Evolutionary conservation across 495 filamentous ascomycete species (phyloP), one percentile per base, ranked within the genome.

Genomic region (Usnea hakonensis): DNA sequence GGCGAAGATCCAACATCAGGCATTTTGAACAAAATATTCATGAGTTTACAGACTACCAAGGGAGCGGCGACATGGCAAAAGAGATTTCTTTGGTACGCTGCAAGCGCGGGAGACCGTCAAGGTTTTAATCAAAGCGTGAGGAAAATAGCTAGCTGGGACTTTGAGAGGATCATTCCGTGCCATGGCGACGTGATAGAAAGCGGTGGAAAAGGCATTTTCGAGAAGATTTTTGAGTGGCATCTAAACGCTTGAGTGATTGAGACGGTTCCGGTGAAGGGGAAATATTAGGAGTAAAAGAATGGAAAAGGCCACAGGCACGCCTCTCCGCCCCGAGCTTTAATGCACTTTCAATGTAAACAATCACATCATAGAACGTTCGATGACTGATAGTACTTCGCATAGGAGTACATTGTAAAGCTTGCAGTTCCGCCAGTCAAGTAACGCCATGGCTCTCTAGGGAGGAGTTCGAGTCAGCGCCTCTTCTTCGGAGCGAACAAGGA

Each of bases 141-240:
- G 64, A 78, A 83, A 64, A 95, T 98, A 64, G 77, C 80, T 35
- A 69, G 68, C 44, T 98, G 93, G 93, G 89, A 93, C 64, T 92
- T 96, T 68, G 86, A 91, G 64, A 87, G 84, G 23, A 80, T 98
- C 64, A 85, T 97, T 69, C 90, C 91, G 2, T 97, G 92, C 71
- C 94, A 98, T 78, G 94, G 94, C 11, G 94, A 98, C 79, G 85
- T 89, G 35, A 86, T 97, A 63, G 87, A 91, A 72, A 84, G 75
- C 23, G 82, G 82, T 41, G 91, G 82, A 35, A 94, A 90, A 76
- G 84, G 77, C 11, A 76, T 94, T 37, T 98, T 91, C 63, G 75
- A 81, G 72, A 89, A 88, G 73, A 81, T 95, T 14, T 90, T 96
- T 76, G 85, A 82, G 66, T 97, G 91, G 92, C 66, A 70, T 68